phyloP scores from a whole-genome alignment of 805 yeast species.

The Ogataea pignaliae region DNA sequence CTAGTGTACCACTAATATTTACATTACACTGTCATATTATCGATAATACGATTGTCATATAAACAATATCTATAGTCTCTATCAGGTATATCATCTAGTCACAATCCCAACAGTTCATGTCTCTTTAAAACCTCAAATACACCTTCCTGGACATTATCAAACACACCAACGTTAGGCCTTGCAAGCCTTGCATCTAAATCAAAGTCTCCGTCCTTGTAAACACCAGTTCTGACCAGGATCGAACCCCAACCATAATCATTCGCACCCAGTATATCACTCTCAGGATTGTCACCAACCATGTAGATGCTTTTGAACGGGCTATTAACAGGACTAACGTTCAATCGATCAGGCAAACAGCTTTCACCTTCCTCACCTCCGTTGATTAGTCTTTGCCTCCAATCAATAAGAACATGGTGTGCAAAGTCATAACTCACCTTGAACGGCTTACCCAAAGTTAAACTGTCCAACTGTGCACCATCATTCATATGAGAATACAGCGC shows the following conservation, averaged over 20 bases:
- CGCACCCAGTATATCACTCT: constrained; percentile 88
- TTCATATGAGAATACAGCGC: constrained; percentile 42
- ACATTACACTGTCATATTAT: too few relatives aligned
- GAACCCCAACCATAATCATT: constrained; percentile 85
- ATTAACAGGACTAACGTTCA: constrained; percentile 35
- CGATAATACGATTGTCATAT: not conserved
- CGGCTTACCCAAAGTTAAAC: constrained; percentile 77
- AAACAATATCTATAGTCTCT: not conserved
- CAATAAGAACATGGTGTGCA: constrained; percentile 68
- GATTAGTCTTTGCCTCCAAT: constrained; percentile 41
- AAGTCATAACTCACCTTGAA: constrained; percentile 72
- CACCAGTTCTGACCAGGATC: constrained; percentile 83
- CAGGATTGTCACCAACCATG: constrained; percentile 98
- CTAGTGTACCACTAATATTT: not conserved
- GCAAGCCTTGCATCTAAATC: constrained; percentile 27
- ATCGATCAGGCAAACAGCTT: constrained; percentile 35
- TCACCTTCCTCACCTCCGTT: constrained; percentile 11
- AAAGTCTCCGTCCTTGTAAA: constrained; percentile 61
- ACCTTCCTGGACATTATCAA: constrained; percentile 44
- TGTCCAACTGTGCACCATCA: constrained; percentile 42
- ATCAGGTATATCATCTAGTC: not conserved
- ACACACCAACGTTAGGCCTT: constrained; percentile 46
- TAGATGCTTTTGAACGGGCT: constrained; percentile 60
- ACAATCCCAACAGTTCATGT: constrained; percentile 3
- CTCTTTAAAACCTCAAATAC: constrained; percentile 29